Conservation (phyloP, 2,329 filamentous ascomycete species). For the Elsinoe necatrix region DNA sequence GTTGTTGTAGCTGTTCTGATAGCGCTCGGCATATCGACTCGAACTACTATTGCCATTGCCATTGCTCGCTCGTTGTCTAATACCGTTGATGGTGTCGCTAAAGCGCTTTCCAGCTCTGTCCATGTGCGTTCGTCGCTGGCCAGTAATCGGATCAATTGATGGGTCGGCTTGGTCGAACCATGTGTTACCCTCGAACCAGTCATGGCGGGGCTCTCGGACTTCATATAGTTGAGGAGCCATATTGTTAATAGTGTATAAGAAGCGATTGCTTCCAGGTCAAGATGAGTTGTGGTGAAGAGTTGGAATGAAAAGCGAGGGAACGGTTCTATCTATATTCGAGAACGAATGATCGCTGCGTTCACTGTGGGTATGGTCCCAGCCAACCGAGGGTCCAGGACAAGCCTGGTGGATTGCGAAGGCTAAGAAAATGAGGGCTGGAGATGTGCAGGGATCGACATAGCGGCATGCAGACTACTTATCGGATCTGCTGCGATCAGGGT, state of each 20-base stretch:
- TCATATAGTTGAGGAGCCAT: conserved; percentile 15
- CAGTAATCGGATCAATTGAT: conserved; percentile 4
- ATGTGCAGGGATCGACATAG: conserved; percentile 11
- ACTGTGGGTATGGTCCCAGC: conserved; percentile 5
- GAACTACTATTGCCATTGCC: background rate
- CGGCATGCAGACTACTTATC: conserved; percentile 13
- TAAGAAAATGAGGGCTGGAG: conserved; percentile 13
- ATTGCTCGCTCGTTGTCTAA: background rate
- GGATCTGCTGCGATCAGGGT: conserved; percentile 9
- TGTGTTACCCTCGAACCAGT: conserved; percentile 15
- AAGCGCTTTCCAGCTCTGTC: conserved; percentile 9
- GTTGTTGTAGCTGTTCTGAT: background rate
- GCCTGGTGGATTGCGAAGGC: conserved; percentile 8
- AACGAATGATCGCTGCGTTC: background rate
- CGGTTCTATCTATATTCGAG: background rate
- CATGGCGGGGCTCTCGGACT: conserved; percentile 4
- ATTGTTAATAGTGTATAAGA: background rate
- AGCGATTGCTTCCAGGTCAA: background rate
- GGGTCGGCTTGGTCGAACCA: conserved; percentile 13
- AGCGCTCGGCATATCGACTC: background rate
- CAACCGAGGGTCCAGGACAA: conserved; percentile 11
- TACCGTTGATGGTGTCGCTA: conserved; percentile 8
- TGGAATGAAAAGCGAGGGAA: background rate
- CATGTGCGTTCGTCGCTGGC: conserved; percentile 5
- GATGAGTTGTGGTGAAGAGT: background rate